Percentiles rank a stretch among this genome's conserved stretches.
These are phyloP conservation scores for Pythium sukuiense DNA, from an alignment of 352 stramenopile genomes.

Conservation along the genomic window DNA sequence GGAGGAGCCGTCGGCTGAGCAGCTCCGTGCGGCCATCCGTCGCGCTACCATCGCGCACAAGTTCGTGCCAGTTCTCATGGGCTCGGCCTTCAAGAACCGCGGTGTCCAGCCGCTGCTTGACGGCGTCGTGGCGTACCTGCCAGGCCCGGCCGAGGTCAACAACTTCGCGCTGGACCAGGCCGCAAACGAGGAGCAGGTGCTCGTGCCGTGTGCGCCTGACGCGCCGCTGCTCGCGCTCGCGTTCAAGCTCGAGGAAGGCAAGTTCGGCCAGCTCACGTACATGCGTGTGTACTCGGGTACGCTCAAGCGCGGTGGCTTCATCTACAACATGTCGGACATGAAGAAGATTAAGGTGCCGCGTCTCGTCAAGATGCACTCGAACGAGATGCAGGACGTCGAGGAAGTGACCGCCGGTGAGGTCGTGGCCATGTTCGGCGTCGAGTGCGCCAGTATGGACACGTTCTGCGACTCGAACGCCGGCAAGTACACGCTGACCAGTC, in stretches of 20 bases:
- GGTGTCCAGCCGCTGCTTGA: constrained; percentile 98
- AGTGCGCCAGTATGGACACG: constrained; percentile 99
- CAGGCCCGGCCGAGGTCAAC: constrained; percentile 91
- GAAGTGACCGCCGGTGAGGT: constrained; percentile 95
- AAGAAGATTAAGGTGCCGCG: constrained; percentile 96
- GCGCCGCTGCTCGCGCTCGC: constrained; percentile 96
- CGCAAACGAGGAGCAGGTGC: constrained; percentile 90
- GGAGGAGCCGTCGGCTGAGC: constrained; percentile 90
- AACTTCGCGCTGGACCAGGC: constrained; percentile 96
- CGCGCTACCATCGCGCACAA: constrained; percentile 94
- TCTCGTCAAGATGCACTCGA: constrained; percentile 99
- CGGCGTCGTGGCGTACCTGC: constrained; percentile 97
- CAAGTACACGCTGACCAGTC: constrained; percentile 95
- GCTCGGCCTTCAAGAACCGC: constrained; percentile 97
- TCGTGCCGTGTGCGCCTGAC: constrained; percentile 84
- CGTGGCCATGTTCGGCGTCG: constrained; percentile 98
- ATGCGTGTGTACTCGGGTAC: constrained; percentile 93
- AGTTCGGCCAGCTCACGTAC: constrained; percentile 99
- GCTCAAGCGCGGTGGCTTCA: constrained; percentile 84
- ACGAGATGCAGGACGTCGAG: constrained; percentile 99
- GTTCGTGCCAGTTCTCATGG: constrained; percentile 99
- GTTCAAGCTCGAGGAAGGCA: constrained; percentile 99
- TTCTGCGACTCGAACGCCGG: constrained; percentile 89
- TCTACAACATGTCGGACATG: constrained; percentile 90
- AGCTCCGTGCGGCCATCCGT: constrained; percentile 94